Base-by-base conservation (phyloP, 2,329 filamentous ascomycete genomes). In the Beauveria rudraprayagi region DNA sequence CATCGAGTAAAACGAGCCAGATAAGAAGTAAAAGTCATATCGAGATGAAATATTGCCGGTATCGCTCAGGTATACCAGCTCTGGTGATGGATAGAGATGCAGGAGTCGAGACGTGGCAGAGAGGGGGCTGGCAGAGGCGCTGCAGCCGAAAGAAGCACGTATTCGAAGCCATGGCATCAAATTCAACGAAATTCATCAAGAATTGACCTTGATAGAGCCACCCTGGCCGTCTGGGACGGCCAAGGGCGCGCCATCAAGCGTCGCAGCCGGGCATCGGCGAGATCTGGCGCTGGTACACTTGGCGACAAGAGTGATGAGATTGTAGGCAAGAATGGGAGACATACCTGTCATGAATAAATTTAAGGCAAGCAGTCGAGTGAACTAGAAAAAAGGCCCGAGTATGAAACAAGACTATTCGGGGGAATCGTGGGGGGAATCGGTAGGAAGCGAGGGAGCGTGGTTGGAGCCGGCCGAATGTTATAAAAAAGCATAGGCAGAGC, bases 331-430 rank as follows among this genome's bases (percentile, higher is more conserved):
- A 65, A 69, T 66, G 63, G 65, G 66, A 62, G 63, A 81, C 79
- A 78, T 75, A 81, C 79, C 76, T 78, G 74, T 78, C 77, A 81
- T 80, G 71, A 77, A 78, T 71, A 68, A 71, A 75, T 69, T 70
- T 70, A 70, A 68, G 67, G 69, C 71, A 75, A 72, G 72, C 71
- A 74, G 70, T 70, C 68, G 56, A 62, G 63, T 55, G 66, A 69
- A 17, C 69, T 58, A 66, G 65, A 63, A 67, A 63, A 64, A 66
- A 65, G 64, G 60, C 4, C 34, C 14, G 26, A 58, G 19, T 37
- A 61, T 48, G 44, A 8, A 50, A n/a, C 50, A 37, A 37, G 26
- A 26, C 17, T 40, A 40, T 24, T 30, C 37, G 41, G 58, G 56
- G 22, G 40, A 30, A 46, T 46, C 48, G 53, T 63, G 30, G 57